These are phyloP conservation scores for Salvia hispanica DNA, from an alignment of 257 asterid species.

Conservation along the genomic window DNA sequence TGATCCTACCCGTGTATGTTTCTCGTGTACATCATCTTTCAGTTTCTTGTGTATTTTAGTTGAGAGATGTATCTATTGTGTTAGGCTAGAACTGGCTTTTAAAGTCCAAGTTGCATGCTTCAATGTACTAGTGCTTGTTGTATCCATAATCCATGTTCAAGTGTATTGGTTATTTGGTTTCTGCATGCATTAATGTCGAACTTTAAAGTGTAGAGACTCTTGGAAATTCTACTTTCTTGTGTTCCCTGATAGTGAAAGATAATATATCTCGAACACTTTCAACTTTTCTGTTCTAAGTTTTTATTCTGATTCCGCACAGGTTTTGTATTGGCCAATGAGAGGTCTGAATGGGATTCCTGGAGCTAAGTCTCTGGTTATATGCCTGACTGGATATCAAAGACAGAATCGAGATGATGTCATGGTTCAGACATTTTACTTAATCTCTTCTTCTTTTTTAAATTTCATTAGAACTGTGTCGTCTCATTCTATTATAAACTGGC, in stretches of 20 bases:
- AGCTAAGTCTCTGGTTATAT: constrained; percentile 63
- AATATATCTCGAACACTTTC: background rate
- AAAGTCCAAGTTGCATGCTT: background rate
- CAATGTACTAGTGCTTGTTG: background rate
- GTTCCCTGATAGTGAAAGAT: no score
- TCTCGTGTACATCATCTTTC: constrained; percentile 2
- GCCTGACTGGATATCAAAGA: constrained; percentile 89
- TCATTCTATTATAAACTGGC: constrained; percentile 30
- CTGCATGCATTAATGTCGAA: background rate
- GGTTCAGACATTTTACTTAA: constrained; percentile 44
- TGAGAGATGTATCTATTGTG: no score
- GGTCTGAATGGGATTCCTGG: constrained; percentile 84
- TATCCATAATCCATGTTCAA: background rate
- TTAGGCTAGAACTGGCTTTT: no score
- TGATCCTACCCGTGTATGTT: constrained; percentile 60
- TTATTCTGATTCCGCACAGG: constrained; percentile 44
- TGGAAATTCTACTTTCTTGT: background rate
- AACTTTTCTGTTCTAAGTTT: background rate
- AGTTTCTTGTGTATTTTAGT: background rate
- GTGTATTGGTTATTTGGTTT: background rate
- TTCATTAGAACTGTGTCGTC: background rate
- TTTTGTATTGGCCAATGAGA: constrained; percentile 67
- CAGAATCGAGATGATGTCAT: constrained; percentile 80
- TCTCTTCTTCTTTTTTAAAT: constrained; percentile 24
- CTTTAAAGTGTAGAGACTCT: background rate